Evolutionary conservation across 768 basidiomycete species (phyloP).

Genomic region (Leccinum boreale): DNA sequence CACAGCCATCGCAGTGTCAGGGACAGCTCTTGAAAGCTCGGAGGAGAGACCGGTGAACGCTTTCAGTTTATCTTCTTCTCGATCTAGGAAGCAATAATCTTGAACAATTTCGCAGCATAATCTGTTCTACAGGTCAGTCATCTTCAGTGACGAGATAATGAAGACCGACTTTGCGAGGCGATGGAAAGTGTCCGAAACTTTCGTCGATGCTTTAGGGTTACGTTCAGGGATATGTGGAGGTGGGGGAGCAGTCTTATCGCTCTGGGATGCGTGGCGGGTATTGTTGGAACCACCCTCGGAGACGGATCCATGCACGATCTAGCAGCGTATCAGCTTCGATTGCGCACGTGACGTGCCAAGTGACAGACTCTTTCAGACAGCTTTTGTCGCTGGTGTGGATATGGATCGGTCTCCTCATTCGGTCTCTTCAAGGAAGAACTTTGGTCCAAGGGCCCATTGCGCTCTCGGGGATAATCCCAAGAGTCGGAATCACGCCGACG

Average conservation of each 20-base stretch:
- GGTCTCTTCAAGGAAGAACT: slow-evolving; percentile 23
- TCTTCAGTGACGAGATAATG: slow-evolving; percentile 5
- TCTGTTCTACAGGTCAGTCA: slow-evolving; percentile 29
- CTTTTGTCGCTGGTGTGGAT: slow-evolving; percentile 28
- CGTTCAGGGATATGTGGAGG: slow-evolving; percentile 1
- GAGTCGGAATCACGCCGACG: slow-evolving; percentile 25
- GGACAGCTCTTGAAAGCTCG: slow-evolving; percentile 44
- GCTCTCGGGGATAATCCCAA: slow-evolving; percentile 21
- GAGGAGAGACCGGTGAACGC: slow-evolving; percentile 49
- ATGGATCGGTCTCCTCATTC: slow-evolving; percentile 21
- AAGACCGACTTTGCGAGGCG: slow-evolving; percentile 35
- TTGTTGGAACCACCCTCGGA: slow-evolving; percentile 5
- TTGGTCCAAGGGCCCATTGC: slow-evolving; percentile 12
- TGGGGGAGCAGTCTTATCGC: slow-evolving; percentile 3
- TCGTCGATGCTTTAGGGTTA: slow-evolving; percentile 6
- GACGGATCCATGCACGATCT: slow-evolving; percentile 14
- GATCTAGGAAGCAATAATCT: slow-evolving; percentile 39
- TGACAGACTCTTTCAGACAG: slow-evolving; percentile 26
- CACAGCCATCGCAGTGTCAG: slow-evolving; percentile 40
- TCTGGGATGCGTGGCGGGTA: slow-evolving; percentile 1
- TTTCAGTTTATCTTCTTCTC: slow-evolving; percentile 45
- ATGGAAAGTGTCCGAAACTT: slow-evolving; percentile 34
- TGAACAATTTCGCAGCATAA: slow-evolving; percentile 45
- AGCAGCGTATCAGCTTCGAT: slow-evolving; percentile 10
- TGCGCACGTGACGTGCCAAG: neutral